phyloP scores from a whole-genome alignment of 306 rosid genomes.

The Trichosanthes cucumerina region DNA sequence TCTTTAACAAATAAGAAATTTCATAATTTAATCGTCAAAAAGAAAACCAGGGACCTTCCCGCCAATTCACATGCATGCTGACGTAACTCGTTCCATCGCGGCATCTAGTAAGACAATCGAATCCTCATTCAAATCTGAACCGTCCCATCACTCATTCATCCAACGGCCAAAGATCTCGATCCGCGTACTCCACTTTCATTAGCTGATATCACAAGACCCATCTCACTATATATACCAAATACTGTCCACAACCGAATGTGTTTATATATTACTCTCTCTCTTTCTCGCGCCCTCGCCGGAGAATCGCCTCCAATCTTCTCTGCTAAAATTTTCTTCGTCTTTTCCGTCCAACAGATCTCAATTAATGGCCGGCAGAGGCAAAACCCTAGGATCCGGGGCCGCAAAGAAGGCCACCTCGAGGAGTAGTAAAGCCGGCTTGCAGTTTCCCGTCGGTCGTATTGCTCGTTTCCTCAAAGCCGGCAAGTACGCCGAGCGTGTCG shows the following conservation, averaged over 20 bases:
- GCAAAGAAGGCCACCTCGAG: conserved; percentile 79
- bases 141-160: conserved; percentile 22
- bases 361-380: conserved; percentile 65
- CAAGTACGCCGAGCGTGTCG: conserved; percentile 83
- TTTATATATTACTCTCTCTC: not conserved
- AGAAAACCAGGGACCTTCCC: not conserved
- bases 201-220: conserved; percentile 4
- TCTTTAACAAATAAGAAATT: too few species aligned
- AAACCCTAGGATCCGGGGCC: conserved; percentile 60
- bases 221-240: conserved; percentile 29
- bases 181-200: conserved; percentile 34
- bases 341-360: not conserved
- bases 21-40: too few species aligned
- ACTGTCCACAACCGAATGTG: not conserved
- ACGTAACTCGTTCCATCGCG: not conserved
- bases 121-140: conserved; percentile 14
- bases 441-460: conserved; percentile 88
- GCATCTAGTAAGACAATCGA: not conserved
- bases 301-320: not conserved
- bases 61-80: not conserved
- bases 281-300: not conserved
- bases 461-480: conserved; percentile 86
- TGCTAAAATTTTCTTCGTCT: not conserved
- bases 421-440: conserved; percentile 83
- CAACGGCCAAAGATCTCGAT: conserved; percentile 13